Conservation (phyloP, 1,284 basidiomycete species). For the Rhodotorula sp. region DNA sequence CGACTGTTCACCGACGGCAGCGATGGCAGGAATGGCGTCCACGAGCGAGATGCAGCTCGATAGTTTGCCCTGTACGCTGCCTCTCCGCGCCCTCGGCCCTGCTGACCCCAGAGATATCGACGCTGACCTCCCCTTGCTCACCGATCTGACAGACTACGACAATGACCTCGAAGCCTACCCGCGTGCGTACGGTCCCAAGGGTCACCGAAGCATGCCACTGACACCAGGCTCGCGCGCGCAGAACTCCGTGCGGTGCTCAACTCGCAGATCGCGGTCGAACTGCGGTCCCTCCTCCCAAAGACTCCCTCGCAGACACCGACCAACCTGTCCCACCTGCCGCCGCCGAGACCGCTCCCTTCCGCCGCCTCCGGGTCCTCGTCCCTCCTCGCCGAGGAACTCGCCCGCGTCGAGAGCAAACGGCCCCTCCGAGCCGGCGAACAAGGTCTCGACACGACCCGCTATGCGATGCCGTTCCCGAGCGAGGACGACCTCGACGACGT, state of each 20-base stretch:
- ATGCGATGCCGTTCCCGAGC: constrained; percentile 71
- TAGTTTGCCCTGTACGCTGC: constrained; percentile 22
- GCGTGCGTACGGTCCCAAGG: constrained; percentile 52
- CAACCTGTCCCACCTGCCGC: constrained; percentile 37
- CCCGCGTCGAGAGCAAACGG: constrained; percentile 51
- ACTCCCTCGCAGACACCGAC: constrained; percentile 25
- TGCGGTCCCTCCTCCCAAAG: constrained; percentile 35
- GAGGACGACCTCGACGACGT: constrained; percentile 62
- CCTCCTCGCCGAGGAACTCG: constrained; percentile 43
- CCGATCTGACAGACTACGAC: constrained; percentile 81
- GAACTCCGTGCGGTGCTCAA: constrained; percentile 69
- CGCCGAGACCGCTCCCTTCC: constrained; percentile 27
- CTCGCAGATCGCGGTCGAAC: constrained; percentile 63
- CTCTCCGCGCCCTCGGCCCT: not conserved
- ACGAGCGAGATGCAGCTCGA: constrained; percentile 12
- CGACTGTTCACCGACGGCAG: not conserved
- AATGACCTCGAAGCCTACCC: constrained; percentile 82
- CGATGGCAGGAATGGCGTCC: constrained; percentile 1
- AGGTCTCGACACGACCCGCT: constrained; percentile 73
- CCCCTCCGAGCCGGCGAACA: constrained; percentile 55
- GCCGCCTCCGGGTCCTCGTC: not conserved
- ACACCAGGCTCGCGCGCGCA: constrained; percentile 46
- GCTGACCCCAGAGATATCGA: not conserved
- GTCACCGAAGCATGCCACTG: not conserved
- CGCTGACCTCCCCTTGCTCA: constrained; percentile 56